A percentile compares a stretch with the other conserved stretches of the same genome.
These are phyloP conservation scores for Monosporascus sp. DNA, from an alignment of 2,329 filamentous ascomycete genomes.

Conservation along the genomic window DNA sequence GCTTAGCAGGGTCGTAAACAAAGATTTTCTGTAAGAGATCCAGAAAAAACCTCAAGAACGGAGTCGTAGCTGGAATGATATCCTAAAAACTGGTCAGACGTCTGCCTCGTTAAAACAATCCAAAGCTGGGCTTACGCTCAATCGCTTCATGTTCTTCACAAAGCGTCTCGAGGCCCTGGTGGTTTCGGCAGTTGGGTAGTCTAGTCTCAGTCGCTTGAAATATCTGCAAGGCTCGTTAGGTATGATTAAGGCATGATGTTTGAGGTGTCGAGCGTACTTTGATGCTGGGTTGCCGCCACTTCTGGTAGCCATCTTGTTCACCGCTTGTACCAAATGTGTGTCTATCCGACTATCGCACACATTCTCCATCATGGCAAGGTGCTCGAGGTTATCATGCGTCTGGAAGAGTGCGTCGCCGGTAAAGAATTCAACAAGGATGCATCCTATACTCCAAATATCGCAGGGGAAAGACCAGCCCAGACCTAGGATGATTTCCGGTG, in stretches of 20 bases:
- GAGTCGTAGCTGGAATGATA: slow-evolving; percentile 55
- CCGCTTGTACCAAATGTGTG: slow-evolving; percentile 49
- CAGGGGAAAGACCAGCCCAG: slow-evolving; percentile 68
- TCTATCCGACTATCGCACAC: slow-evolving; percentile 58
- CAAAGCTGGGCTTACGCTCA: slow-evolving; percentile 44
- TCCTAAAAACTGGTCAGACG: slow-evolving; percentile 41
- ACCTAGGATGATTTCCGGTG: slow-evolving; percentile 65
- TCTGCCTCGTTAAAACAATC: neutral
- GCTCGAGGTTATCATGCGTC: slow-evolving; percentile 67
- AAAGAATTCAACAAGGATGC: slow-evolving; percentile 67
- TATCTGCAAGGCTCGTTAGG: slow-evolving; percentile 42
- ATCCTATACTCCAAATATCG: slow-evolving; percentile 70
- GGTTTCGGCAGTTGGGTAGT: slow-evolving; percentile 60
- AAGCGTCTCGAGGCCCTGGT: slow-evolving; percentile 60
- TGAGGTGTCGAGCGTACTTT: slow-evolving; percentile 42
- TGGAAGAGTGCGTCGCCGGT: slow-evolving; percentile 68
- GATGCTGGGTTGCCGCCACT: slow-evolving; percentile 56
- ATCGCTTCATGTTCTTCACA: slow-evolving; percentile 66
- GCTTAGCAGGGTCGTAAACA: slow-evolving; percentile 59
- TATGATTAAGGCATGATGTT: neutral
- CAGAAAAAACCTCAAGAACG: slow-evolving; percentile 57
- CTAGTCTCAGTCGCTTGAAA: slow-evolving; percentile 60
- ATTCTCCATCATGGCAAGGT: slow-evolving; percentile 71
- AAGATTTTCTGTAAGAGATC: slow-evolving; percentile 63
- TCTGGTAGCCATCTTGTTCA: slow-evolving; percentile 51